Base-by-base conservation (phyloP, 2,329 filamentous ascomycete species). In the Beauveria caledonica region DNA sequence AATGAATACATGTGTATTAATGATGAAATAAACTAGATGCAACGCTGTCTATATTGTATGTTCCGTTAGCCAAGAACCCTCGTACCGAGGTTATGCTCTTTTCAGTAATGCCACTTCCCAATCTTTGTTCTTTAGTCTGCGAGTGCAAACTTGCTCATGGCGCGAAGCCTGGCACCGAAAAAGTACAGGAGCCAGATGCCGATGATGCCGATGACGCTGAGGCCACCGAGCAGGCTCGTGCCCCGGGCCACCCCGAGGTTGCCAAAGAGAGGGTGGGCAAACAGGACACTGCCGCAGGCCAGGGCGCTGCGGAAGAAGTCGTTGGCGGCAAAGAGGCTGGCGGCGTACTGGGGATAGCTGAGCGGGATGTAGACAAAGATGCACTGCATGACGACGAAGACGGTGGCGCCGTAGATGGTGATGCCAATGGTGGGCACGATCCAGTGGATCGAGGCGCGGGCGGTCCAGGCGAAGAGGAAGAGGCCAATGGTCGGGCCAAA, bases 101-200 rank as follows among this genome's bases (percentile, higher is more conserved):
- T 45, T 15, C 13, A 44, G 25, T n/a, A 27, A 15, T 11, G 52
- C 10, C 15, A 45, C 48, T 52, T n/a, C n/a, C n/a, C 13, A 44
- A 42, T 23, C 23, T 46, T 49, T 13, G 17, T 50, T 13, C n/a
- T 50, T 46, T 64, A 61, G 40, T 29, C 52, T 11, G 69, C 76
- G 48, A 75, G 67, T 15, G 83, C 80, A 72, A 86, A 87, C 69
- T 78, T 80, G 70, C 81, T 85, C 68, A 81, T 74, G 7, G 78
- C 73, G 62, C 85, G 77, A 62, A 87, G 69, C 54, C 68, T 74
- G 25, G 77, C 80, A 3, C 84, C 84, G 62, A 74, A 83, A 64
- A 80, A 81, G 71, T 80, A 88, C 61, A 88, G 71, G 46, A 78
- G 70, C 73, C 79, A 86, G 49, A 88, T 82, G 15, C 83, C 83